Evolutionary conservation across 257 asterid genomes (phyloP).

Genomic region (Galeopsis tetrahit): DNA sequence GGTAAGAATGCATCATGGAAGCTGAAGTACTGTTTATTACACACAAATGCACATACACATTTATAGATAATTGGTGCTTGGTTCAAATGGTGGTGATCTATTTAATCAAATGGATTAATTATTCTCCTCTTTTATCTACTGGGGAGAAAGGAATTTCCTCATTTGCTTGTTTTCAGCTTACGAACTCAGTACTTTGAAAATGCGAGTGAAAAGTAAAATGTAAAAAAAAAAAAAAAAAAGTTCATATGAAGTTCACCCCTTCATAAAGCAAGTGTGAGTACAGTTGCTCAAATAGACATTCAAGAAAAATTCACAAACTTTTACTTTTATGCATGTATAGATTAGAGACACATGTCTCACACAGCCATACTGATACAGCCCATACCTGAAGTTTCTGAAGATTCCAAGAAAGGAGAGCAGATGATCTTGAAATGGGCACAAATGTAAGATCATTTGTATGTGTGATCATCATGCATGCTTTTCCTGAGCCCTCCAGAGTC

Average conservation of each 20-base stretch:
- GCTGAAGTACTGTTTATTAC: constrained; percentile 1
- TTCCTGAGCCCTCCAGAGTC: constrained; percentile 72
- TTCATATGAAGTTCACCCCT: no score
- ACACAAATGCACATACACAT: background rate
- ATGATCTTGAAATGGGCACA: constrained; percentile 64
- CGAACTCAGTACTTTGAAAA: no score
- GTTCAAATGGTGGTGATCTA: background rate
- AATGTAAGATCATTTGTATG: constrained; percentile 73
- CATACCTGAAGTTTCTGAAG: constrained; percentile 69
- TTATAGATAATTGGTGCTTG: background rate
- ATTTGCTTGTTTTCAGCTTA: no score
- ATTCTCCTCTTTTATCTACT: background rate
- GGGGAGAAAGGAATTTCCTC: no score
- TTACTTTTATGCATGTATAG: no score
- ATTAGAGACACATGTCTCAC: no score
- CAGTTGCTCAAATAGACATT: no score
- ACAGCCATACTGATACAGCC: no score
- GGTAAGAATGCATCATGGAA: constrained; percentile 18
- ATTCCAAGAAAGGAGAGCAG: constrained; percentile 54
- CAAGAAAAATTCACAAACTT: no score
- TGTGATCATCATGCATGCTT: constrained; percentile 78
- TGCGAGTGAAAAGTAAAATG: no score
- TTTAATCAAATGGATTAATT: constrained; percentile 22
- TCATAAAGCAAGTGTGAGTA: no score
- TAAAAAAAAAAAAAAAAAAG: no score